Conservation (phyloP, 495 filamentous ascomycete genomes). For the Talaromyces thailandensis region DNA sequence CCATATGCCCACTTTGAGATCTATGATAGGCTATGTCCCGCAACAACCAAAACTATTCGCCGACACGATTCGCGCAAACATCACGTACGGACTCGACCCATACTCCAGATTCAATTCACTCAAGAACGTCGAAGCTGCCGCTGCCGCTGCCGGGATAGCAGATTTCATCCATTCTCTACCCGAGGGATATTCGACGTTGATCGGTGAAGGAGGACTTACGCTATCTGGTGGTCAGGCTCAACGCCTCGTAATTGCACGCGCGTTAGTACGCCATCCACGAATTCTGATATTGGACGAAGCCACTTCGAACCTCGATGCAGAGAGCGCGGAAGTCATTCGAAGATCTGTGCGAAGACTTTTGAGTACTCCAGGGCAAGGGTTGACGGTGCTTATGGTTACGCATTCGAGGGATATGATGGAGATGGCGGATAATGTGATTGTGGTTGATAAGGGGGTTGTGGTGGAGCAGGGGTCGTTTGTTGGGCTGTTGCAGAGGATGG, state of each 20-base stretch:
- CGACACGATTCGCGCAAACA: constrained; percentile 63
- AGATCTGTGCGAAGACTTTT: constrained; percentile 50
- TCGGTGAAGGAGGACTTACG: constrained; percentile 68
- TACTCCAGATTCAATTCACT: constrained; percentile 24
- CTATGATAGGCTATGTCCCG: constrained; percentile 63
- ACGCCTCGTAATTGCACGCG: constrained; percentile 72
- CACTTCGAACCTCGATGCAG: constrained; percentile 68
- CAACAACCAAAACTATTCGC: constrained; percentile 76
- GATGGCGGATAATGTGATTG: constrained; percentile 58
- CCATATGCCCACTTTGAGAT: constrained; percentile 55
- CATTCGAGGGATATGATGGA: constrained; percentile 78
- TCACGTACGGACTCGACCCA: constrained; percentile 60
- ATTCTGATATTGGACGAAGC: constrained; percentile 83
- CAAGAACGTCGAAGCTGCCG: constrained; percentile 46
- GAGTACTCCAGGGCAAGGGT: constrained; percentile 18
- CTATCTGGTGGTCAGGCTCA: constrained; percentile 84
- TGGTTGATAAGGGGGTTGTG: constrained; percentile 58
- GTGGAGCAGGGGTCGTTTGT: constrained; percentile 58
- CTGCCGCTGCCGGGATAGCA: constrained; percentile 63
- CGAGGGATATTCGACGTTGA: constrained; percentile 60
- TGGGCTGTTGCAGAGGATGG: constrained; percentile 32
- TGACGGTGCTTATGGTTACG: constrained; percentile 61
- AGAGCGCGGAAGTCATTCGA: constrained; percentile 59
- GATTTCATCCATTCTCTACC: constrained; percentile 70
- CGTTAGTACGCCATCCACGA: constrained; percentile 58